These are phyloP conservation scores for Phytophthora podocarpi DNA, from an alignment of 352 stramenopile genomes.

Conservation along the genomic window DNA sequence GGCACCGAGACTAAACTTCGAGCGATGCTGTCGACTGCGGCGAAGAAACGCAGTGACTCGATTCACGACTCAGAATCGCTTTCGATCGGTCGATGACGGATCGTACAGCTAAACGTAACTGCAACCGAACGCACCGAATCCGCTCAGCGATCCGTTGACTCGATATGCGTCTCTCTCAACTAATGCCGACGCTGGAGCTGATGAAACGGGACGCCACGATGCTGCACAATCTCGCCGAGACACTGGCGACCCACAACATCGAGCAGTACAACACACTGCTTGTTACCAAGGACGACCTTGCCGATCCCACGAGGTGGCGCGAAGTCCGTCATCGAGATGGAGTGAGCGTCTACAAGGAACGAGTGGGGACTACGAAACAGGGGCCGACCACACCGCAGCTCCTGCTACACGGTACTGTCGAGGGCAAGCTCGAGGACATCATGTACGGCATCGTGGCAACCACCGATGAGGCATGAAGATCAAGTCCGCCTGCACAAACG, in stretches of 20 bases:
- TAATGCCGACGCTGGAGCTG: conserved; percentile 16
- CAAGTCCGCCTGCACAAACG: conserved; percentile 19
- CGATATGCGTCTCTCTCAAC: conserved; percentile 20
- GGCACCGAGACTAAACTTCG: conserved; percentile 26
- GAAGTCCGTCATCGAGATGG: conserved; percentile 29
- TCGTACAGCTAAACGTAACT: conserved; percentile 7
- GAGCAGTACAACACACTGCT: conserved; percentile 33
- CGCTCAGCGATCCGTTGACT: no score
- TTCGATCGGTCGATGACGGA: conserved; percentile 7
- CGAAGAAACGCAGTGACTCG: conserved; percentile 21
- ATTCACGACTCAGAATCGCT: conserved; percentile 19
- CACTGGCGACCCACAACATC: conserved; percentile 24
- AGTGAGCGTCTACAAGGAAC: conserved; percentile 31
- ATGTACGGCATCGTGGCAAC: conserved; percentile 29
- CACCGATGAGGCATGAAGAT: conserved; percentile 27
- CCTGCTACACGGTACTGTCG: conserved; percentile 26
- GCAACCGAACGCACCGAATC: conserved; percentile 1
- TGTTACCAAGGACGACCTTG: conserved; percentile 24
- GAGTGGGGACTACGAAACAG: conserved; percentile 2
- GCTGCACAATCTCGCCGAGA: conserved; percentile 30
- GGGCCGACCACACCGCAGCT: conserved; percentile 18
- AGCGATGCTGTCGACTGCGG: conserved; percentile 5
- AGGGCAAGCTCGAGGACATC: conserved; percentile 33
- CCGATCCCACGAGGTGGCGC: conserved; percentile 24
- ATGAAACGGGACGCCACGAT: conserved; percentile 18